phyloP scores from a whole-genome alignment of 1,284 basidiomycete genomes.

The Cutaneotrichosporon mucoides region DNA sequence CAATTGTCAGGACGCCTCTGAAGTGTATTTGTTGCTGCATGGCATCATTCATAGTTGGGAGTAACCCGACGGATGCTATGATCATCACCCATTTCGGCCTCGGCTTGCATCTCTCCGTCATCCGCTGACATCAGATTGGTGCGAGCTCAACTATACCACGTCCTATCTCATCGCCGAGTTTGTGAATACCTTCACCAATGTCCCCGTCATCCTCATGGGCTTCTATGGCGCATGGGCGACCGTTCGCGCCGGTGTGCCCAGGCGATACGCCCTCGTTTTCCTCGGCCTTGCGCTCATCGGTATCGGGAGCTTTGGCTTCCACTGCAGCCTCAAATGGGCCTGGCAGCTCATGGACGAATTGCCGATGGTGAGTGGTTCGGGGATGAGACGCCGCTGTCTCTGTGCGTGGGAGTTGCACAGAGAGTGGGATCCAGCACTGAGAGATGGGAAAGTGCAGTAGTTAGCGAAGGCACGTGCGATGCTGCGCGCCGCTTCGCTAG shows the following conservation, averaged over 20 bases:
- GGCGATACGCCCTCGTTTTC: slow-evolving; percentile 37
- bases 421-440: not conserved
- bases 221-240: slow-evolving; percentile 43
- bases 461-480: too few species aligned
- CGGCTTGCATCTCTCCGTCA: too few species aligned
- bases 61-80: too few species aligned
- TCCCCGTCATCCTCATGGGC: slow-evolving; percentile 49
- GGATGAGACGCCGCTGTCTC: not conserved
- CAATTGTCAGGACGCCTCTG: not conserved
- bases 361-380: slow-evolving; percentile 43
- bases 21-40: not conserved
- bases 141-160: slow-evolving; percentile 47
- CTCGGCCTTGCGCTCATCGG: slow-evolving; percentile 45
- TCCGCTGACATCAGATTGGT: slow-evolving; percentile 28
- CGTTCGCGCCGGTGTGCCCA: slow-evolving; percentile 25
- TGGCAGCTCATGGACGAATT: slow-evolving; percentile 51
- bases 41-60: too few species aligned
- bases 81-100: too few species aligned
- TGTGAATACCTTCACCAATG: slow-evolving; percentile 50
- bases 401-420: not conserved
- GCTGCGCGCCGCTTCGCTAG: not conserved
- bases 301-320: slow-evolving; percentile 47
- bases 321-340: slow-evolving; percentile 45
- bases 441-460: not conserved
- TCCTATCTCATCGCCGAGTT: slow-evolving; percentile 49